Evolutionary conservation across 2,329 filamentous ascomycete genomes (phyloP), one percentile per base, ranked within the genome.

Genomic region (Stagonosporopsis chrysanthemi): DNA sequence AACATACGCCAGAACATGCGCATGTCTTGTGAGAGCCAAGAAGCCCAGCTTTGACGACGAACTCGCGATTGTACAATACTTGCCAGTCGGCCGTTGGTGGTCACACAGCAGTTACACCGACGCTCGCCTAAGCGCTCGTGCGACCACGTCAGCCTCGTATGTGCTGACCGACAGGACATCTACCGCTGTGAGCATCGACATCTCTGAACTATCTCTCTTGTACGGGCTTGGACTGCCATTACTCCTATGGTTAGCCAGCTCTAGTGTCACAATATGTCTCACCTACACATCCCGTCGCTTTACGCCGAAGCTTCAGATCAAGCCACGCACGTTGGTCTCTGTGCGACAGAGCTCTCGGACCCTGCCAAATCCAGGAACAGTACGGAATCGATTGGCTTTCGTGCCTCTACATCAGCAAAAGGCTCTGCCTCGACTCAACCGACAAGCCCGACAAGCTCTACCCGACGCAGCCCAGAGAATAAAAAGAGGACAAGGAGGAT

Each of bases 401-500:
- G 17, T 8, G 17, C 42, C 8, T 19, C n/a, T 23, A 35, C 33
- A 24, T 51, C 39, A 24, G 22, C 33, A 28, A 19, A 45, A 9
- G 29, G 38, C 33, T 41, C 38, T 14, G 26, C 50, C 14, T 22
- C 44, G 8, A 17, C 54, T 11, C 42, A 61, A n/a, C 36, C 60
- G 23, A 47, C 35, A n/a, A 59, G 49, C 35, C 60, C 60, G 23
- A 47, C 35, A n/a, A 59, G 49, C 35, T 59, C 24, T 28, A 36
- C 58, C 15, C 56, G 55, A 19, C 56, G 57, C 26, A 68, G 61
- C 35, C 57, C 61, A 7, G 54, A 42, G 9, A 68, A 68, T 29
- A 61, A 45, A n/a, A 40, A 58, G 17, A 66, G 60, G 61, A 47
- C 54, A 1, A 62, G 67, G 28, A 60, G 57, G 19, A 63, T 61